Evolutionary conservation across 495 filamentous ascomycete genomes (phyloP), one percentile per base, ranked within the genome.

Genomic region (Chaetomidium leptoderma): DNA sequence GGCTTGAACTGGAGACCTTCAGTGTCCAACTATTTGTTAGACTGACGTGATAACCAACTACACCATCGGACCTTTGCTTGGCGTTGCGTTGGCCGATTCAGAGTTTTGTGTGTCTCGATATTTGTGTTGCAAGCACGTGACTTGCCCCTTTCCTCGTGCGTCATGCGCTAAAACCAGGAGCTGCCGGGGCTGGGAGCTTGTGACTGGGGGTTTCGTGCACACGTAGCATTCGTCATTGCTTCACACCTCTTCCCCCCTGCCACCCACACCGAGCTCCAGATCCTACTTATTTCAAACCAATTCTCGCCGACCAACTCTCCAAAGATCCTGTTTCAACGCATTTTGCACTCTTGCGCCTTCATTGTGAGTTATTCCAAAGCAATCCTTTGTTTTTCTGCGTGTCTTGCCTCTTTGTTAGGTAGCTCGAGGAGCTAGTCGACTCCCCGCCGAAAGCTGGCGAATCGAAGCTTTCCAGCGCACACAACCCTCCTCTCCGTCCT

Each of bases 181-280:
- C 50, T 59, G 53, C 46, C 56, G 49, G 63, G 35, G 55, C 40
- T n/a, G 35, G n/a, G 50, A 64, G 67, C 63, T 68, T 61, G 56
- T 63, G 67, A 68, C 57, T 43, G 30, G 58, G n/a, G 57, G 49
- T 47, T 60, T 63, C 43, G 7, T 62, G 68, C 66, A 69, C 68
- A 71, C 68, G 68, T 68, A 68, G 65, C 67, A 62, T 40, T 64
- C 66, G 66, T 69, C 64, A 71, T 67, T 61, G 60, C 58, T 35
- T 36, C 55, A 33, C 43, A n/a, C 19, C 24, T 37, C 36, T n/a
- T 10, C 19, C 40, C 39, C 57, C 53, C 45, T 39, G 27, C 50
- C 47, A 54, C 57, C 46, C 42, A 21, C 35, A 53, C 27, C 23
- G 24, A 52, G 26, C 45, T 48, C 43, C 33, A n/a, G n/a, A n/a